Conservation (phyloP, 2,329 filamentous ascomycete genomes). For the Magnaporthales sp. region DNA sequence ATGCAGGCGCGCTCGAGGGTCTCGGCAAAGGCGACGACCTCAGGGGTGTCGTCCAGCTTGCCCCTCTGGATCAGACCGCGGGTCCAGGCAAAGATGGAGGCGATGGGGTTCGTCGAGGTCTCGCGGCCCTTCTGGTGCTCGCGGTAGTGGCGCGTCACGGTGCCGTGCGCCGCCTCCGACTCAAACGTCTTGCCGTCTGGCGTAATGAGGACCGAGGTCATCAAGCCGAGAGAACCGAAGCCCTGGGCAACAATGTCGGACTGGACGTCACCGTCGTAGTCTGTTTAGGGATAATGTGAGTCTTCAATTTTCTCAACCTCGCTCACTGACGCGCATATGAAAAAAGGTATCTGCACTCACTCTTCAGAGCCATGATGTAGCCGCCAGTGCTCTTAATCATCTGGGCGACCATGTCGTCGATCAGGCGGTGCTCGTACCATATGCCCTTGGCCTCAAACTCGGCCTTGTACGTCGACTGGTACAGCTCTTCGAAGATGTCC, state of each 20-base stretch:
- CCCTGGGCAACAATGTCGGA: conserved; percentile 97
- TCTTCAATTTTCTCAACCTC: not conserved
- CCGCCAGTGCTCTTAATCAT: conserved; percentile 99
- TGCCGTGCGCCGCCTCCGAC: conserved; percentile 95
- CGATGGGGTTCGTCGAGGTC: conserved; percentile 97
- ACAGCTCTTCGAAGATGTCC: conserved; percentile 98
- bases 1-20: conserved; percentile 86
- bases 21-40: conserved; percentile 86
- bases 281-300: conserved; percentile 31
- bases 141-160: conserved; percentile 95
- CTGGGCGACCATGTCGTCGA: conserved; percentile 99
- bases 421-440: conserved; percentile 99
- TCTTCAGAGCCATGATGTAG: conserved; percentile 97
- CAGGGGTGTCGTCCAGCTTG: conserved; percentile 85
- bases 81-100: conserved; percentile 98
- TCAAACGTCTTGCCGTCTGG: conserved; percentile 96
- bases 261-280: conserved; percentile 98
- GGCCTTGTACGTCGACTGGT: conserved; percentile 77
- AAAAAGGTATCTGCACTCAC: conserved; percentile 39
- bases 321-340: not conserved
- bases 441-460: conserved; percentile 86
- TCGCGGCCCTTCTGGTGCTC: conserved; percentile 97
- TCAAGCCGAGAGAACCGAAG: conserved; percentile 94
- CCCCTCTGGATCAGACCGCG: conserved; percentile 89
- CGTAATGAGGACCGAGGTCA: conserved; percentile 96